Percentiles rank a stretch among this genome's conserved stretches.
Conservation (phyloP, 2,329 filamentous ascomycete genomes). For the Epichloe uncinata region DNA sequence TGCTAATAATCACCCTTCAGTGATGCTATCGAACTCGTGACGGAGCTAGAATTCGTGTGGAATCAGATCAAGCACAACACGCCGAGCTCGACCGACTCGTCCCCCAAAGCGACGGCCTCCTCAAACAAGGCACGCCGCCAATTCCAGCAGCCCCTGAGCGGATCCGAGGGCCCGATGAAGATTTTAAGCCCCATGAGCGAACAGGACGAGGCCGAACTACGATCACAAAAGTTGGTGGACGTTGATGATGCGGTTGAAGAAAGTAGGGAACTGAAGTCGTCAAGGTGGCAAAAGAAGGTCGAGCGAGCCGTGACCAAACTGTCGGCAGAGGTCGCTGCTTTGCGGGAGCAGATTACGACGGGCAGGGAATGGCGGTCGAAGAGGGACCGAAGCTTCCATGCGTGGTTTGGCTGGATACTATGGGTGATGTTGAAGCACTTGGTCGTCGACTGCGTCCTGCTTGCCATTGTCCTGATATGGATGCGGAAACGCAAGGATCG, state of each 20-base stretch:
- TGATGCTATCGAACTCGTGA: slow-evolving; percentile 76
- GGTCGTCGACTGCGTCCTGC: slow-evolving; percentile 53
- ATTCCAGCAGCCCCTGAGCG: slow-evolving; percentile 33
- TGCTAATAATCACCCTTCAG: slow-evolving; percentile 19
- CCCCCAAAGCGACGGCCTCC: slow-evolving; percentile 31
- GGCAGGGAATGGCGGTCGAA: slow-evolving; percentile 58
- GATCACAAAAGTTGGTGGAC: slow-evolving; percentile 34
- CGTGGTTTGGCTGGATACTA: slow-evolving; percentile 58
- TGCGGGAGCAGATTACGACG: slow-evolving; percentile 79
- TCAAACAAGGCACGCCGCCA: slow-evolving; percentile 21
- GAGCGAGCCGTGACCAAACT: slow-evolving; percentile 79
- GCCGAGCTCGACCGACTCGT: slow-evolving; percentile 47
- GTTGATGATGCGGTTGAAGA: slow-evolving; percentile 32
- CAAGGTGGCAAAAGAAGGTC: slow-evolving; percentile 67
- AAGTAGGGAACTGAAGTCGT: slow-evolving; percentile 25
- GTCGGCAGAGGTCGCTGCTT: slow-evolving; percentile 81
- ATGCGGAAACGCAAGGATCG: slow-evolving; percentile 59
- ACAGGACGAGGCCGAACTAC: slow-evolving; percentile 53
- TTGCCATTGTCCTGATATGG: slow-evolving; percentile 56
- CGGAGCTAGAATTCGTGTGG: slow-evolving; percentile 98
- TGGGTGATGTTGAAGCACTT: slow-evolving; percentile 63
- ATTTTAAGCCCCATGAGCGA: slow-evolving; percentile 80
- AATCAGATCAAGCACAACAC: slow-evolving; percentile 89
- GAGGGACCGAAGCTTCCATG: slow-evolving; percentile 48
- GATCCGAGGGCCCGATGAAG: slow-evolving; percentile 46